Percentiles rank a stretch among this genome's conserved stretches.
Evolutionary conservation across 1,139 yeast species (phyloP).

Genomic region (Petasospora fabianii): DNA sequence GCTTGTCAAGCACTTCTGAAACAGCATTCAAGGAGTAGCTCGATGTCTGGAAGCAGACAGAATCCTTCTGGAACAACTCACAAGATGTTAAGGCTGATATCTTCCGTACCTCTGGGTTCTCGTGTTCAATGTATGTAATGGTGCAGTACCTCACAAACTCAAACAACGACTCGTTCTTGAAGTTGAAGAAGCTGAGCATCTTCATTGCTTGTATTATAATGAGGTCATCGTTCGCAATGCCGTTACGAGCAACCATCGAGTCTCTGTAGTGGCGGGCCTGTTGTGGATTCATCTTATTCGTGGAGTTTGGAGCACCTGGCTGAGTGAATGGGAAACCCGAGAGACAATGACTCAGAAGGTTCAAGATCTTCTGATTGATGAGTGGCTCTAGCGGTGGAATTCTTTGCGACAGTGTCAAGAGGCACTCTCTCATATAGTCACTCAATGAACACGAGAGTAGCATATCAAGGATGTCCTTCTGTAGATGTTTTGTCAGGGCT

Average conservation of each 20-base stretch:
- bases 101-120: constrained; percentile 72
- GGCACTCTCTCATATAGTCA: constrained; percentile 71
- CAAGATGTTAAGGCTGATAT: constrained; percentile 85
- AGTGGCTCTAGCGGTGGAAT: constrained; percentile 78
- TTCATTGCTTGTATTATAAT: constrained; percentile 37
- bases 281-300: constrained; percentile 55
- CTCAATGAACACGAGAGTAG: constrained; percentile 82
- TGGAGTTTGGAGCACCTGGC: constrained; percentile 78
- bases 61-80: constrained; percentile 72
- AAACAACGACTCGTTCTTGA: constrained; percentile 70
- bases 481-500: constrained; percentile 86
- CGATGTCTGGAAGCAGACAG: constrained; percentile 82
- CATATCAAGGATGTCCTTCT: constrained; percentile 74
- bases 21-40: constrained; percentile 82
- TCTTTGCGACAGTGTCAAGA: constrained; percentile 61
- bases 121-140: constrained; percentile 76
- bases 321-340: constrained; percentile 80
- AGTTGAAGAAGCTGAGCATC: constrained; percentile 72
- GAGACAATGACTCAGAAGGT: constrained; percentile 69
- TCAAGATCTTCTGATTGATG: constrained; percentile 68
- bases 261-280: constrained; percentile 77
- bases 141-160: constrained; percentile 87
- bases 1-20: constrained; percentile 75
- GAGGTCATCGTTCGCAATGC: constrained; percentile 35
- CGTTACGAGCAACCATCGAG: constrained; percentile 65